phyloP scores from a whole-genome alignment of 129 eudicot species.

The Helianthus annuus region HanXRQr2.0-SUNRISE NC_035441.2:174052575-174053074 shows the following conservation, averaged over 20 bases:
- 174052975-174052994: neutral
- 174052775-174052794: neutral
- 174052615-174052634: neutral
- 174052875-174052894: too few relatives aligned
- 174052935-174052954: too few relatives aligned
- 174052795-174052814: neutral
- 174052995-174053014: neutral
- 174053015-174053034: constrained; percentile 28
- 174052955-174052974: too few relatives aligned
- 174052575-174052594: neutral
- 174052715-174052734: too few relatives aligned
- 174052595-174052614: neutral
- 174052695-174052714: neutral
- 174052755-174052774: neutral
- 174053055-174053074: constrained; percentile 92
- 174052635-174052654: neutral
- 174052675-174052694: neutral
- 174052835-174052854: neutral
- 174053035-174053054: constrained; percentile 98
- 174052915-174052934: too few relatives aligned
- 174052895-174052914: too few relatives aligned
- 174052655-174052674: neutral
- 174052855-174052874: neutral
- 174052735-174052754: too few relatives aligned
- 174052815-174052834: neutral